A percentile compares a stretch with the other conserved stretches of the same genome.
These are phyloP conservation scores for Sarcomyxa edulis DNA, from an alignment of 768 basidiomycete species.

Conservation along the genomic window DNA sequence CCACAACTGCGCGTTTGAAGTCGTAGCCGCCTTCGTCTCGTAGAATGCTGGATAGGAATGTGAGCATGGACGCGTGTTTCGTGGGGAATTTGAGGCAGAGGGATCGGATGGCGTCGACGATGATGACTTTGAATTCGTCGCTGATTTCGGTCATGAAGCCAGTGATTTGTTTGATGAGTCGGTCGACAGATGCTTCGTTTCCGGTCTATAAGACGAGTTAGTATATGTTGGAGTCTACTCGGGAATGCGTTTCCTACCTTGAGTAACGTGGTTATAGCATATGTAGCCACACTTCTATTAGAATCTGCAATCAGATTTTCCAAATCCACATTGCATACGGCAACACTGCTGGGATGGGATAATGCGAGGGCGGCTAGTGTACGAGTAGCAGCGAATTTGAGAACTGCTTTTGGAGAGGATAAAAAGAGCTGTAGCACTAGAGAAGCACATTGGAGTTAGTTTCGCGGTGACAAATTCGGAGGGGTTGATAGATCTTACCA, in stretches of 20 bases:
- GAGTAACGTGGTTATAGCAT: slow-evolving; percentile 96
- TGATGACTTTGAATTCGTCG: slow-evolving; percentile 99
- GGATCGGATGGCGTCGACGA: slow-evolving; percentile 96
- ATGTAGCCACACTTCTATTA: slow-evolving; percentile 95
- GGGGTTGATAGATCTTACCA: slow-evolving; percentile 51
- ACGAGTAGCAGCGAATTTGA: slow-evolving; percentile 97
- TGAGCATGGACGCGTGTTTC: slow-evolving; percentile 95
- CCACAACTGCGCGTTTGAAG: slow-evolving; percentile 98
- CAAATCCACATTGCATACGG: slow-evolving; percentile 91
- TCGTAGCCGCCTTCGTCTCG: slow-evolving; percentile 99
- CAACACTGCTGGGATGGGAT: slow-evolving; percentile 80
- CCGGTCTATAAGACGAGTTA: slow-evolving; percentile 69
- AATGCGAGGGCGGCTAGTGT: slow-evolving; percentile 88
- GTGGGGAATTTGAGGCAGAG: slow-evolving; percentile 98
- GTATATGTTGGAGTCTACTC: too few relatives aligned
- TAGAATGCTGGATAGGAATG: slow-evolving; percentile 93
- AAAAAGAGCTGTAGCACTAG: slow-evolving; percentile 93
- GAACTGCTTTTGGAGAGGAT: slow-evolving; percentile 88
- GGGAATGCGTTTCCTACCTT: slow-evolving; percentile 71
- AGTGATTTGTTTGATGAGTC: slow-evolving; percentile 98
- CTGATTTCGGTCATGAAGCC: slow-evolving; percentile 99
- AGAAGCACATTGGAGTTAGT: slow-evolving; percentile 4
- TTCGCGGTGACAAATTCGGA: slow-evolving; percentile 3
- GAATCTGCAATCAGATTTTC: slow-evolving; percentile 94
- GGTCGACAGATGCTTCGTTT: slow-evolving; percentile 97